Percentiles rank a stretch among this genome's conserved stretches.
Conservation (phyloP, 1,139 yeast species). For the Debaryomyces coudertii region DNA sequence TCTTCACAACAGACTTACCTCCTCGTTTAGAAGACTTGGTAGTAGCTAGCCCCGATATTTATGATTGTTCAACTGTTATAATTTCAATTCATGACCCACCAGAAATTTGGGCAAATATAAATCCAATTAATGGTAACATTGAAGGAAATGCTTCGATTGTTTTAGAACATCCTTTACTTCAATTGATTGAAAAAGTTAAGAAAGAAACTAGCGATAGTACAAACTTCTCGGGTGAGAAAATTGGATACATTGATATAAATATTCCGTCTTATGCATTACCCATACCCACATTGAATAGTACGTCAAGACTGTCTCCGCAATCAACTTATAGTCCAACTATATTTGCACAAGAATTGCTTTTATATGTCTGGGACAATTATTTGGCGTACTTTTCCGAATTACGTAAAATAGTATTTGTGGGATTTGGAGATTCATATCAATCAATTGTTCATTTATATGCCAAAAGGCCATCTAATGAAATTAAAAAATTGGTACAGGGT, state of each 20-base stretch:
- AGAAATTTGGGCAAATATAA: slow-evolving; percentile 86
- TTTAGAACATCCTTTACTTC: slow-evolving; percentile 46
- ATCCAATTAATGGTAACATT: slow-evolving; percentile 77
- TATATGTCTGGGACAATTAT: slow-evolving; percentile 91
- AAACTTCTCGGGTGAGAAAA: slow-evolving; percentile 54
- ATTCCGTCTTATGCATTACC: slow-evolving; percentile 58
- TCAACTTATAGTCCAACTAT: slow-evolving; percentile 59
- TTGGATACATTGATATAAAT: slow-evolving; percentile 83
- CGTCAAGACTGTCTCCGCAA: slow-evolving; percentile 5
- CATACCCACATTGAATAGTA: slow-evolving; percentile 23
- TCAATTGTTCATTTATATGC: slow-evolving; percentile 88
- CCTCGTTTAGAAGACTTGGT: slow-evolving; percentile 67
- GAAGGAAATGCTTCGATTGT: slow-evolving; percentile 75
- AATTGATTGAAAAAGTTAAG: slow-evolving; percentile 38
- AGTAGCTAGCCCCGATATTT: slow-evolving; percentile 74
- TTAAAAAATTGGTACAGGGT: slow-evolving; percentile 67
- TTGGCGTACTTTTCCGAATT: slow-evolving; percentile 70
- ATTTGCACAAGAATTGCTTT: slow-evolving; percentile 73
- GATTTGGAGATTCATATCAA: slow-evolving; percentile 88
- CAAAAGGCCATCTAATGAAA: slow-evolving; percentile 64
- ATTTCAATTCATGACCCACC: slow-evolving; percentile 89
- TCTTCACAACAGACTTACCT: slow-evolving; percentile 49
- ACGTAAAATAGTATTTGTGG: slow-evolving; percentile 75
- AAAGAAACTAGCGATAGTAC: slow-evolving; percentile 48
- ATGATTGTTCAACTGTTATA: slow-evolving; percentile 62